Conservation (phyloP, 495 filamentous ascomycete genomes). For the Podospora tetraspora region DNA sequence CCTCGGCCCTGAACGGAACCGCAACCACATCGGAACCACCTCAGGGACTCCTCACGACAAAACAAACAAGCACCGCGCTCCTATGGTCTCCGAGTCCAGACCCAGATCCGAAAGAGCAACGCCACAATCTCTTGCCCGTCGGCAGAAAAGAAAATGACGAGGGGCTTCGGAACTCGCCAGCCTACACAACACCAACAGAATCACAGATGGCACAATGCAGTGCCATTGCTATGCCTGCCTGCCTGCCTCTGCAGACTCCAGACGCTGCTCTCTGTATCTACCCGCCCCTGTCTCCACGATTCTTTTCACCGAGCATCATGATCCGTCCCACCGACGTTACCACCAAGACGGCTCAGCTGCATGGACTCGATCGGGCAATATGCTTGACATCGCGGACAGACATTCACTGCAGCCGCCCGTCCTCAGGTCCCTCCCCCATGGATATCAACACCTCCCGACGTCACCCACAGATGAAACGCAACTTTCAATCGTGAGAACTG, state of each 20-base stretch:
- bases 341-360: not conserved
- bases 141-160: not conserved
- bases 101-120: constrained; percentile 1
- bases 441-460: not conserved
- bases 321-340: not conserved
- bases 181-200: not conserved
- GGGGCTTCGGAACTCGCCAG: not conserved
- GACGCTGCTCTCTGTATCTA: not conserved
- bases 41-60: not conserved
- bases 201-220: not conserved
- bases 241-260: not conserved
- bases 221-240: not conserved
- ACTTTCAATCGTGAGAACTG: not conserved
- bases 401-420: not conserved
- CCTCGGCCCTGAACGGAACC: not conserved
- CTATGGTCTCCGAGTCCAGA: not conserved
- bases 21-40: not conserved
- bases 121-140: not conserved
- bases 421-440: not conserved
- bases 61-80: not conserved
- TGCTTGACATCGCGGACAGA: not conserved
- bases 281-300: not conserved
- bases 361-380: not conserved
- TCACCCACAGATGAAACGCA: not conserved
- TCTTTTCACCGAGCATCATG: not conserved